phyloP scores from a whole-genome alignment of 1,139 yeast species.

The Candida freyschussii region DNA sequence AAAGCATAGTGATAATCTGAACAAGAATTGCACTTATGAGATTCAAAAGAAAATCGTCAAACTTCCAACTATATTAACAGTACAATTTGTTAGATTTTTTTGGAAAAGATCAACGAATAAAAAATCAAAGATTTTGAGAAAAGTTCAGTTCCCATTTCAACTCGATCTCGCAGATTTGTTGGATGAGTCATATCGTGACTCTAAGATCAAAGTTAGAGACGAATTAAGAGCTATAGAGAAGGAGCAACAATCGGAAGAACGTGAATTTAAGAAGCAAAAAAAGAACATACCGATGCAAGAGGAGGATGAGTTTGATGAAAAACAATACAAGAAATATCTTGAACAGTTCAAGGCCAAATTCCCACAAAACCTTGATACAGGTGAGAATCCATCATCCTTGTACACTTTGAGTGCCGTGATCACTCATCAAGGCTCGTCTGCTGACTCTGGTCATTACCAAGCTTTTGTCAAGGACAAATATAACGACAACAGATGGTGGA shows the following conservation, averaged over 20 bases:
- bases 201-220: slow-evolving; percentile 71
- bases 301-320: slow-evolving; percentile 30
- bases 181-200: slow-evolving; percentile 64
- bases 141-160: slow-evolving; percentile 92
- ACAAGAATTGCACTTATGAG: slow-evolving; percentile 65
- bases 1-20: slow-evolving; percentile 68
- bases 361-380: slow-evolving; percentile 36
- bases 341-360: slow-evolving; percentile 33
- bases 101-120: slow-evolving; percentile 92
- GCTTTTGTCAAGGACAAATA: slow-evolving; percentile 71
- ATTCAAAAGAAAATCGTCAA: slow-evolving; percentile 66
- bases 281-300: slow-evolving; percentile 27
- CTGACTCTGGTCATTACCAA: slow-evolving; percentile 97
- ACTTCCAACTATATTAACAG: slow-evolving; percentile 82
- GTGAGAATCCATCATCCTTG: slow-evolving; percentile 83
- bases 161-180: slow-evolving; percentile 83
- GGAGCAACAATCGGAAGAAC: slow-evolving; percentile 63
- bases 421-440: slow-evolving; percentile 93
- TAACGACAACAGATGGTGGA: slow-evolving; percentile 86
- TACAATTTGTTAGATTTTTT: slow-evolving; percentile 89
- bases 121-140: slow-evolving; percentile 89
- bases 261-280: slow-evolving; percentile 72
- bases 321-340: slow-evolving; percentile 34
- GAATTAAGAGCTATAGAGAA: slow-evolving; percentile 73
- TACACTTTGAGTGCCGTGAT: slow-evolving; percentile 80